These are phyloP conservation scores for Isatis tinctoria DNA, from an alignment of 345 rosid genomes.

Conservation along the genomic window DNA sequence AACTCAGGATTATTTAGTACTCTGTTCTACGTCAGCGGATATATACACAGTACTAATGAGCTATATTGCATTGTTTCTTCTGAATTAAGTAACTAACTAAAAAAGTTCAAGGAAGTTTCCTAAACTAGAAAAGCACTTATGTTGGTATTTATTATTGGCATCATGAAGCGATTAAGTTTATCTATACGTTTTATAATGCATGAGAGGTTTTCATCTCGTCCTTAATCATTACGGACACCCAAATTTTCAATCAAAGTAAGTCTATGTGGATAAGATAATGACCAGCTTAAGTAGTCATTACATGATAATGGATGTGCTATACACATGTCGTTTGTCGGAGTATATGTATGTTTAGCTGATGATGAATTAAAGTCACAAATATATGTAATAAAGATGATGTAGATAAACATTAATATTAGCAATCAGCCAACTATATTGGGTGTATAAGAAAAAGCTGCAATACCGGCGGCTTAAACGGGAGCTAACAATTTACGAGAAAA, in stretches of 20 bases:
- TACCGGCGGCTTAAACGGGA: constrained; percentile 27
- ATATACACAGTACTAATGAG: not conserved
- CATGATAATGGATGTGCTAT: constrained; percentile 6
- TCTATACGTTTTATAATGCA: not conserved
- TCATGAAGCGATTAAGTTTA: not conserved
- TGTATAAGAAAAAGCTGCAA: constrained; percentile 18
- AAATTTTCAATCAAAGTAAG: not conserved
- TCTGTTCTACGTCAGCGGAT: not conserved
- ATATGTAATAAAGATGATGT: not conserved
- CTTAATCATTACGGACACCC: not conserved
- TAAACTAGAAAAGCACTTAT: not conserved
- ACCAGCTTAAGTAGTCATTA: constrained; percentile 3
- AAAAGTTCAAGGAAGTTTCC: not conserved
- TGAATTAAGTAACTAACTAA: not conserved
- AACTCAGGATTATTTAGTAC: not conserved
- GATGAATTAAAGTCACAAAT: not conserved
- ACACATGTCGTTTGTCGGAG: constrained; percentile 3
- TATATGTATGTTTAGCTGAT: not conserved
- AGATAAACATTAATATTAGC: not conserved
- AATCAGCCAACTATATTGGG: not conserved
- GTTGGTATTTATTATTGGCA: not conserved
- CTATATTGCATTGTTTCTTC: not conserved
- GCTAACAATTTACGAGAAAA: constrained; percentile 29
- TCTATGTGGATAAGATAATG: not conserved
- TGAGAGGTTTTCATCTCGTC: constrained; percentile 5